A percentile compares a stretch with the other conserved stretches of the same genome.
These are phyloP conservation scores for Zopfia rhizophila DNA, from an alignment of 2,329 filamentous ascomycete species.

Conservation along the genomic window DNA sequence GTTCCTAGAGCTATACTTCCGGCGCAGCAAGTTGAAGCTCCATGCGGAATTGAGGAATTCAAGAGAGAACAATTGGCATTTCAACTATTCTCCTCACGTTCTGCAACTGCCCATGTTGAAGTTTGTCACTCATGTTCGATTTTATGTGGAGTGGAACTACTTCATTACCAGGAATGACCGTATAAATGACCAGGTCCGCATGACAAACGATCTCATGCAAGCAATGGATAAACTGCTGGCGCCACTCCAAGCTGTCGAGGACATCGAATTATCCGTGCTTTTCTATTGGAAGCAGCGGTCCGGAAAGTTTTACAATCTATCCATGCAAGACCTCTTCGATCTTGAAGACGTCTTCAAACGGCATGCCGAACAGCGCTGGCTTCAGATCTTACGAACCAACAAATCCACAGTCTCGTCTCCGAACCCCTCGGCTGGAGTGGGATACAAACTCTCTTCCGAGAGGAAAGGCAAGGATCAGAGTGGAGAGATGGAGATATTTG, in stretches of 20 bases:
- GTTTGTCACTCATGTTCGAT: conserved; percentile 40
- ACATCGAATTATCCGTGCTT: conserved; percentile 43
- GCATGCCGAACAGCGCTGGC: conserved; percentile 44
- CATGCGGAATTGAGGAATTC: conserved; percentile 48
- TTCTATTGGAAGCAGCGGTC: conserved; percentile 49
- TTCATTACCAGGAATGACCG: conserved; percentile 33
- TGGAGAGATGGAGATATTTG: conserved; percentile 49
- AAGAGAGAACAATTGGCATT: conserved; percentile 39
- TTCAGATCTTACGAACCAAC: conserved; percentile 37
- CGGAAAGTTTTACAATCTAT: conserved; percentile 40
- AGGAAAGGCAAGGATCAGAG: conserved; percentile 46
- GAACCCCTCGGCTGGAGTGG: conserved; percentile 41
- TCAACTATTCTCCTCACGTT: conserved; percentile 49
- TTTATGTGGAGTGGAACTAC: conserved; percentile 51
- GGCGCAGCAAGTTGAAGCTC: conserved; percentile 41
- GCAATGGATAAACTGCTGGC: conserved; percentile 44
- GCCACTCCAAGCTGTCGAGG: conserved; percentile 35
- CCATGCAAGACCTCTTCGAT: conserved; percentile 49
- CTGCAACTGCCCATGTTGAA: conserved; percentile 40
- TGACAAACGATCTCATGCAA: conserved; percentile 42
- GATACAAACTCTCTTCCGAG: conserved; percentile 46
- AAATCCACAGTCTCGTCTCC: conserved; percentile 29
- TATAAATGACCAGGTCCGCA: conserved; percentile 41
- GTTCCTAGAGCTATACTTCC: conserved; percentile 40
- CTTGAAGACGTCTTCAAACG: conserved; percentile 47